A percentile compares a stretch with the other conserved stretches of the same genome.
These are phyloP conservation scores for Ceratobasidium sp. DNA, from an alignment of 1,284 basidiomycete genomes.

Conservation along the genomic window DNA sequence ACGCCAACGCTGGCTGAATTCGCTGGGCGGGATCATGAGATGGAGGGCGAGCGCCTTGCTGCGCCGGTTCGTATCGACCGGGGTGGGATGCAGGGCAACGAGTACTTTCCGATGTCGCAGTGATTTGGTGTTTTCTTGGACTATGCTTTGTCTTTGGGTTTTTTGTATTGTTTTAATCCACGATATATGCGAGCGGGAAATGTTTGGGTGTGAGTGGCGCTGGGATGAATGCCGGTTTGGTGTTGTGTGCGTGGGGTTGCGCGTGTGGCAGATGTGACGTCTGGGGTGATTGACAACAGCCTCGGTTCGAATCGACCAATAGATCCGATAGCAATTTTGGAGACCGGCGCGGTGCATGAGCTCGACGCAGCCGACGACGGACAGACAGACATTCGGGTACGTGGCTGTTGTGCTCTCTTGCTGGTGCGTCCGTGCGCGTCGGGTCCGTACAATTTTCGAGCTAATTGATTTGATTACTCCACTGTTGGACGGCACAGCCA, in stretches of 20 bases:
- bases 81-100: background rate
- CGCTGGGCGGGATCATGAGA: slow-evolving; percentile 4
- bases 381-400: too few relatives aligned
- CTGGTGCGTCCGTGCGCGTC: background rate
- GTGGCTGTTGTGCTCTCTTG: too few relatives aligned
- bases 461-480: slow-evolving; percentile 5
- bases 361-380: too few relatives aligned
- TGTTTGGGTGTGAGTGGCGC: background rate
- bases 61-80: slow-evolving; percentile 14
- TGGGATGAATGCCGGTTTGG: background rate
- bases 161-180: too few relatives aligned
- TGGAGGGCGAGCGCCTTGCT: background rate
- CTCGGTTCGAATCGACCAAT: too few relatives aligned
- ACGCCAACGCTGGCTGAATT: slow-evolving; percentile 20
- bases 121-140: slow-evolving; percentile 14
- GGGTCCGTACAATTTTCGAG: slow-evolving; percentile 30
- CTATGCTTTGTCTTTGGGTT: background rate
- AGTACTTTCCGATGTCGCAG: background rate
- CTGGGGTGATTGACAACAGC: slow-evolving; percentile 8
- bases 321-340: too few relatives aligned
- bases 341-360: too few relatives aligned
- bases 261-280: slow-evolving; percentile 8
- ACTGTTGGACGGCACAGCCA: slow-evolving; percentile 15
- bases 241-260: slow-evolving; percentile 4
- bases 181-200: background rate